phyloP scores from a whole-genome alignment of 179 eudicot genomes.

The Silene coronaria region DNA sequence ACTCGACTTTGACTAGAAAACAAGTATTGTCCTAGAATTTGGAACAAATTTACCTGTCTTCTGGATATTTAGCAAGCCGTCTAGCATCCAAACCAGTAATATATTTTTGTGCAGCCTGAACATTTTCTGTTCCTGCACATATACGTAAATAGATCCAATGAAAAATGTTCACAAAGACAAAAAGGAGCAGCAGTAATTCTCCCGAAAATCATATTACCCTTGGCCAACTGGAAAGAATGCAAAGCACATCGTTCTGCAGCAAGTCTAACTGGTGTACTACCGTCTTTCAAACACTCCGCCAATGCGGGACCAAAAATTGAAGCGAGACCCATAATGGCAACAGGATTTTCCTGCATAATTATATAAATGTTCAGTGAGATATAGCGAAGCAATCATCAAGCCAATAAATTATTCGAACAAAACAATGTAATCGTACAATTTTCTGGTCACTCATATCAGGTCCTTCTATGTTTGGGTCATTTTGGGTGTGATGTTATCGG shows the following conservation, averaged over 20 bases:
- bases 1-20: neutral
- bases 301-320: slow-evolving; percentile 68
- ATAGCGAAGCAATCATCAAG: neutral
- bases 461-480: neutral
- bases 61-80: slow-evolving; percentile 77
- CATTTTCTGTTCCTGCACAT: slow-evolving; percentile 62
- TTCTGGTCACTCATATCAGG: neutral
- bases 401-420: neutral
- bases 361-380: slow-evolving; percentile 6
- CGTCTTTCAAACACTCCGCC: slow-evolving; percentile 88
- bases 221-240: slow-evolving; percentile 80
- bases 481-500: neutral
- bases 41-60: slow-evolving; percentile 51
- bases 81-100: slow-evolving; percentile 98
- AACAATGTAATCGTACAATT: neutral
- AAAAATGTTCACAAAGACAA: neutral
- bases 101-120: slow-evolving; percentile 84
- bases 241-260: slow-evolving; percentile 94
- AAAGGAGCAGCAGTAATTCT: neutral
- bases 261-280: slow-evolving; percentile 79
- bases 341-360: slow-evolving; percentile 61
- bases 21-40: neutral
- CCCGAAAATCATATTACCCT: slow-evolving; percentile 41
- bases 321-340: slow-evolving; percentile 40
- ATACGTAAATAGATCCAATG: neutral